Conservation (phyloP, 2,329 filamentous ascomycete genomes). For the Penicillium sp. region DNA sequence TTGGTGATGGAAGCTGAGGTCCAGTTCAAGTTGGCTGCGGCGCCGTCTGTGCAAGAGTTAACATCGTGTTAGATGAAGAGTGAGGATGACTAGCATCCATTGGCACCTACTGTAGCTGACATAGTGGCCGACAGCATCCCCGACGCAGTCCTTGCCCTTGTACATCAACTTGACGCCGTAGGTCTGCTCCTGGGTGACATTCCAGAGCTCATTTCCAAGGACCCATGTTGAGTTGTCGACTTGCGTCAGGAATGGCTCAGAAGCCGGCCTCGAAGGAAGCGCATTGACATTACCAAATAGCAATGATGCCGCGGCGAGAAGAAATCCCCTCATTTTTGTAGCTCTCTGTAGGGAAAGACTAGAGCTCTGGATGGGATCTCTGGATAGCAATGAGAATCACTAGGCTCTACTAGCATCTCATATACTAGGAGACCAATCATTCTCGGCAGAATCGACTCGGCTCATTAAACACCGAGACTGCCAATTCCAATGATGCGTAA, state of each 20-base stretch:
- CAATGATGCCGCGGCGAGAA: background rate
- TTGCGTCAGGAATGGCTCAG: slow-evolving; percentile 16
- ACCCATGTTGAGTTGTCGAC: slow-evolving; percentile 13
- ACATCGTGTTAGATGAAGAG: background rate
- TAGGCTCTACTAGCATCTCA: background rate
- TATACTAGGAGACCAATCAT: background rate
- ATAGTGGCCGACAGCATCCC: slow-evolving; percentile 46
- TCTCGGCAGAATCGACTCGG: background rate
- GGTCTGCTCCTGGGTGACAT: slow-evolving; percentile 41
- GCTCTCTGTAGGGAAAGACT: background rate
- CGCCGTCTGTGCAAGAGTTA: slow-evolving; percentile 42
- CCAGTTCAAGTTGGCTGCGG: slow-evolving; percentile 50
- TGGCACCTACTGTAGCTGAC: slow-evolving; percentile 47
- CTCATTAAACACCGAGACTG: background rate
- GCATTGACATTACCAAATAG: background rate
- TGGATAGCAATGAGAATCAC: background rate
- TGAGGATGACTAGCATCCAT: background rate
- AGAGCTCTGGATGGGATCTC: background rate
- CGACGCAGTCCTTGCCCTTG: slow-evolving; percentile 45
- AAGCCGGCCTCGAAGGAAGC: background rate
- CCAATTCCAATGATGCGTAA: background rate
- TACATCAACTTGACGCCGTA: slow-evolving; percentile 47
- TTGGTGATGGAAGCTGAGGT: slow-evolving; percentile 49
- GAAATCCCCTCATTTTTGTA: background rate
- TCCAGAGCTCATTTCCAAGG: slow-evolving; percentile 47